Conservation (phyloP, 768 basidiomycete genomes). For the Amanita pallidorosea region DNA sequence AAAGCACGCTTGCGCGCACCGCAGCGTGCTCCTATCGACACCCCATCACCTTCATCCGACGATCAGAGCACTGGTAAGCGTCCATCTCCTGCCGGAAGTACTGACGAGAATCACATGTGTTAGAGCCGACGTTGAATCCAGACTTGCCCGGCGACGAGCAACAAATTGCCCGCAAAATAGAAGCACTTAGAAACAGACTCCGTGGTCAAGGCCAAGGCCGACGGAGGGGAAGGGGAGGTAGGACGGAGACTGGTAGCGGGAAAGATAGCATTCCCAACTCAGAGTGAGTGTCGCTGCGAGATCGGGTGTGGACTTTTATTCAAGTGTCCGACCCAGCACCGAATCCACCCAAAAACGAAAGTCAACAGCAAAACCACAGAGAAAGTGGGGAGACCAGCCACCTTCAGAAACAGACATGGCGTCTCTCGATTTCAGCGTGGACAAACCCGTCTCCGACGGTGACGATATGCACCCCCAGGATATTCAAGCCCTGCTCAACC, state of each 20-base stretch:
- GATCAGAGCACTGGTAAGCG: constrained; percentile 47
- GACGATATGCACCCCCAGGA: constrained; percentile 29
- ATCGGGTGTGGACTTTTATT: neutral
- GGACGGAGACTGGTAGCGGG: constrained; percentile 42
- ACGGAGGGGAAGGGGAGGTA: constrained; percentile 41
- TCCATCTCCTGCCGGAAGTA: neutral
- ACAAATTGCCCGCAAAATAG: constrained; percentile 86
- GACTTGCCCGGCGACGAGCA: constrained; percentile 66
- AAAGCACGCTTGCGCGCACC: constrained; percentile 49
- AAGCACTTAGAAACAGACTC: constrained; percentile 77
- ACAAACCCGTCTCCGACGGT: constrained; percentile 32
- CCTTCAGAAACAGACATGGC: constrained; percentile 87
- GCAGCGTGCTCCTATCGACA: constrained; percentile 22
- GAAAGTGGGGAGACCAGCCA: constrained; percentile 86
- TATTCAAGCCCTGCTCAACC: constrained; percentile 53
- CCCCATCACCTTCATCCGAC: constrained; percentile 45
- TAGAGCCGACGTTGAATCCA: constrained; percentile 23
- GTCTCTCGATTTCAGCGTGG: constrained; percentile 76
- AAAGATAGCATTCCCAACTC: constrained; percentile 54
- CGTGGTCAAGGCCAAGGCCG: constrained; percentile 68
- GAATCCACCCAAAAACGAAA: constrained; percentile 55
- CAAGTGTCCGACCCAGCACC: constrained; percentile 29
- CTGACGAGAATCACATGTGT: constrained; percentile 15
- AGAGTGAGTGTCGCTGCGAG: constrained; percentile 42
- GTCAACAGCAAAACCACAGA: constrained; percentile 56